Conservation (phyloP, 345 rosid genomes). For the Physaria fendleri region DNA sequence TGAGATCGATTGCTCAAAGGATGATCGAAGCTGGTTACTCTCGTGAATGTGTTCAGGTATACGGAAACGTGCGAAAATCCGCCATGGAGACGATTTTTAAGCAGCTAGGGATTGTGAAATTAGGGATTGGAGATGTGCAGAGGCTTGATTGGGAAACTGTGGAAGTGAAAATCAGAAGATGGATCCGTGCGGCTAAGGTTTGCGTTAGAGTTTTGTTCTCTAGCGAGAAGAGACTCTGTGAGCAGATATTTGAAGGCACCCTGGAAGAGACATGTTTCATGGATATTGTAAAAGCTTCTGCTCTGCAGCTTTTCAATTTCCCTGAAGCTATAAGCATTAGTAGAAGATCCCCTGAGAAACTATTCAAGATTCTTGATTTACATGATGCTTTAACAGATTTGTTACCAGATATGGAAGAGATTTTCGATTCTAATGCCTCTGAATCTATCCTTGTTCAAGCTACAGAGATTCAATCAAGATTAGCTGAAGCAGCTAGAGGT, state of each 20-base stretch:
- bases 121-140: constrained; percentile 87
- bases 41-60: constrained; percentile 39
- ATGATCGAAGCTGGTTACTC: constrained; percentile 29
- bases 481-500: constrained; percentile 89
- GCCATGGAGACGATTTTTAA: constrained; percentile 63
- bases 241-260: constrained; percentile 53
- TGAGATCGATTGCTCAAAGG: constrained; percentile 23
- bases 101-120: constrained; percentile 67
- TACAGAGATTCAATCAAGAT: constrained; percentile 71
- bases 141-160: constrained; percentile 74
- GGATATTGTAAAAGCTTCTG: constrained; percentile 84
- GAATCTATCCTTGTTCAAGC: constrained; percentile 72
- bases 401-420: constrained; percentile 71
- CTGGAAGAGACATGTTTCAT: constrained; percentile 76
- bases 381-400: constrained; percentile 76
- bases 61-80: constrained; percentile 73
- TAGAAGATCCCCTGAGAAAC: constrained; percentile 85
- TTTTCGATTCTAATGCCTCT: constrained; percentile 49
- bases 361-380: constrained; percentile 86
- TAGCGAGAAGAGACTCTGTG: constrained; percentile 77
- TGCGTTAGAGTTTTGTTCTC: constrained; percentile 74
- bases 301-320: constrained; percentile 73
- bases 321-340: constrained; percentile 94
- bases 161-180: constrained; percentile 70
- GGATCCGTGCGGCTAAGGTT: constrained; percentile 87